Evolutionary conservation across 108 stramenopile species (phyloP).

Genomic region (Fistulifera pelliculosa): DNA sequence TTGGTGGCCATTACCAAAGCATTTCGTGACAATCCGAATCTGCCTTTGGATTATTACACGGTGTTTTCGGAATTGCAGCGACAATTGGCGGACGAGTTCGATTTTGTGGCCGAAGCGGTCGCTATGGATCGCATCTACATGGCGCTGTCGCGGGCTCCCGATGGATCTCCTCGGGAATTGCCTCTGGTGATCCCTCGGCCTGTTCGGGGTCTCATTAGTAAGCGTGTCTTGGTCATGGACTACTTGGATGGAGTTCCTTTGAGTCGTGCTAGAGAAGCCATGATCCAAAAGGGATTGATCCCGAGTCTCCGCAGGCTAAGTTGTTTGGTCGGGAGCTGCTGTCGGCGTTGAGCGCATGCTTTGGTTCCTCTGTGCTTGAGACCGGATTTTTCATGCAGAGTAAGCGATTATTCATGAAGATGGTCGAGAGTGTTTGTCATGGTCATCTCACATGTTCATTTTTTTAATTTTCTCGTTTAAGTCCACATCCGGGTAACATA

Average conservation of each 20-base stretch:
- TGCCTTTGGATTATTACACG: slow-evolving; percentile 92
- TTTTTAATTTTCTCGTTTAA: no score
- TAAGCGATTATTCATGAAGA: no score
- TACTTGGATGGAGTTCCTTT: slow-evolving; percentile 87
- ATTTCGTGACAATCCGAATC: slow-evolving; percentile 49
- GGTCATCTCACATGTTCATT: no score
- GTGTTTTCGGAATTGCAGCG: slow-evolving; percentile 84
- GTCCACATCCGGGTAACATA: slow-evolving; percentile 69
- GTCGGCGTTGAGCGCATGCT: slow-evolving; percentile 75
- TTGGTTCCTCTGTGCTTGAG: slow-evolving; percentile 87
- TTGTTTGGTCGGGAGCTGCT: slow-evolving; percentile 81
- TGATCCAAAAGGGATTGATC: slow-evolving; percentile 77
- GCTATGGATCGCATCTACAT: slow-evolving; percentile 89
- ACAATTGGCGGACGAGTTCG: slow-evolving; percentile 86
- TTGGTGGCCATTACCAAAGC: slow-evolving; percentile 78
- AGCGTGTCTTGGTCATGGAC: slow-evolving; percentile 89
- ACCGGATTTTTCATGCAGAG: slow-evolving; percentile 93
- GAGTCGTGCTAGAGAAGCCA: slow-evolving; percentile 79
- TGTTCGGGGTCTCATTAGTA: slow-evolving; percentile 74
- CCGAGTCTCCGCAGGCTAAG: slow-evolving; percentile 82
- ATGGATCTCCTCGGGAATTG: slow-evolving; percentile 39
- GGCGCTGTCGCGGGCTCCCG: slow-evolving; percentile 37
- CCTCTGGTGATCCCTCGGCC: slow-evolving; percentile 87
- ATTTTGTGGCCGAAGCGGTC: slow-evolving; percentile 92
- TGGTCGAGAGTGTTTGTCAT: no score